Base-by-base conservation (phyloP, 116 monocot genomes). In the Cymodocea nodosa region DNA sequence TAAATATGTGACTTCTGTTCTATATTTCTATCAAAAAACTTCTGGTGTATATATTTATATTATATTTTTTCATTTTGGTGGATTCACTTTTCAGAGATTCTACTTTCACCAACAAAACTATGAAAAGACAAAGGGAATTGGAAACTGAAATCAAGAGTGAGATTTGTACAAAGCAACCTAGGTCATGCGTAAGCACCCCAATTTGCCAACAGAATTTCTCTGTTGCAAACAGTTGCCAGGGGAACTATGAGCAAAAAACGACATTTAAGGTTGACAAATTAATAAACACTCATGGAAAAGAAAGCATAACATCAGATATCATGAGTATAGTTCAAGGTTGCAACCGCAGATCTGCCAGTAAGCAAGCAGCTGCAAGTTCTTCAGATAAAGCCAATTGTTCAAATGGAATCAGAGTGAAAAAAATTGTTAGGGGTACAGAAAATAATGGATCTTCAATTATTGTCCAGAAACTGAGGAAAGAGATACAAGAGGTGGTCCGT, bases 341-440 rank as follows among this genome's bases (percentile, higher is more conserved):
- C 25, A 24, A 71, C 9, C 34, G 63, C 23, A 70, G 10, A 67
- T 71, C 68, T 23, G 63, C 63, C 20, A 56, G 11, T 50, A 50
- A 35, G 40, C 18, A 37, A 40, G 69, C 23, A 52, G 22, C 39
- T 20, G 60, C 19, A 25, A 75, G 50, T 13, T n/a, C 36, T 77
- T 13, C 48, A 51, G 68, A 66, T 56, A 82, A 52, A 69, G 55
- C 35, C 8, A 54, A 83, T 60, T 40, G 59, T 60, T 50, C 76
- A 68, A 39, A 59, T 80, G 83, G 87, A n/a, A 59, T 81, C 53
- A 87, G 91, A 69, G 73, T 90, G 59, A 97, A 90, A 76, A 97
- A 90, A 76, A 97, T 97, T n/a, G 70, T 97, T 81, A 84, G 80
- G 66, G 72, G 51, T 69, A 75, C 59, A 67, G 75, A 76, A 50